A percentile compares a stretch with the other conserved stretches of the same genome.
These are phyloP conservation scores for Drechslera avenae DNA, from an alignment of 2,329 filamentous ascomycete genomes.

Conservation along the genomic window DNA sequence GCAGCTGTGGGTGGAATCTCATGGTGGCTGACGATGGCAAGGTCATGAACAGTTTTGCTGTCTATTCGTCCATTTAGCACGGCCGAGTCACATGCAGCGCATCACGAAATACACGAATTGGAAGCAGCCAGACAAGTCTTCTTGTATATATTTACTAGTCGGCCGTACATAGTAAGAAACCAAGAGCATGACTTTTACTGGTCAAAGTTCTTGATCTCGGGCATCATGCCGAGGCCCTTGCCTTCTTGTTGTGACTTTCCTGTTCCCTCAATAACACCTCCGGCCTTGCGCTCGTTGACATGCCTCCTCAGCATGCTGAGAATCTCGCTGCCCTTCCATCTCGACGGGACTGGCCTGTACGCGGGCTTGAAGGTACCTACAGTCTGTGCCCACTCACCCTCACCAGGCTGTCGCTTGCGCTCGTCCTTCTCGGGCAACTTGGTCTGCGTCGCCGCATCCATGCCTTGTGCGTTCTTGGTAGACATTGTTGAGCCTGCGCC, in stretches of 20 bases:
- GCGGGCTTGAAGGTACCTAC: conserved; percentile 92
- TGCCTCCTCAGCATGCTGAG: conserved; percentile 77
- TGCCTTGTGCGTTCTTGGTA: conserved; percentile 53
- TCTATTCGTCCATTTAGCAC: conserved; percentile 50
- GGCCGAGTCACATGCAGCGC: not conserved
- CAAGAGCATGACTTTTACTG: conserved; percentile 15
- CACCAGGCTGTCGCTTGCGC: conserved; percentile 59
- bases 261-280: conserved; percentile 54
- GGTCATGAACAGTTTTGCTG: conserved; percentile 62
- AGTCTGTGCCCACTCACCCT: conserved; percentile 95
- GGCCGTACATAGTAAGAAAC: not conserved
- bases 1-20: conserved; percentile 67
- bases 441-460: conserved; percentile 49
- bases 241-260: conserved; percentile 43
- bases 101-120: no score
- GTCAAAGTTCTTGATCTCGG: conserved; percentile 56
- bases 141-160: conserved; percentile 5
- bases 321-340: conserved; percentile 86
- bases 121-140: not conserved
- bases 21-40: conserved; percentile 63
- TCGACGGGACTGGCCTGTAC: conserved; percentile 83
- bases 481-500: conserved; percentile 54
- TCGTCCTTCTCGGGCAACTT: conserved; percentile 52
- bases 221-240: conserved; percentile 57
- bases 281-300: conserved; percentile 73